phyloP scores from a whole-genome alignment of 352 stramenopile species.

The Phytophthora ohioensis region DNA sequence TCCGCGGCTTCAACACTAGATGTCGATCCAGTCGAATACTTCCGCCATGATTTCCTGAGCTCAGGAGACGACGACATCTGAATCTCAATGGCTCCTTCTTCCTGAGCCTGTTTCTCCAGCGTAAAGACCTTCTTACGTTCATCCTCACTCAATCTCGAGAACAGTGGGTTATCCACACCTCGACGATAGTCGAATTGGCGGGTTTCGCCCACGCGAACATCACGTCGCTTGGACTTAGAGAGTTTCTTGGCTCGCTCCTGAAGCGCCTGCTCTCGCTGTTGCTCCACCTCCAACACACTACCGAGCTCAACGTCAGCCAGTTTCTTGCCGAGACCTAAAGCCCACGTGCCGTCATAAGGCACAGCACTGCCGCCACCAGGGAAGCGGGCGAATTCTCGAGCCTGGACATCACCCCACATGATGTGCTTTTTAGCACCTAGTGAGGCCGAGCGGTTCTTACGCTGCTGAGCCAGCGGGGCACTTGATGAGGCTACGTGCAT shows the following conservation, averaged over 20 bases:
- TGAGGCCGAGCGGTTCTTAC: slow-evolving; percentile 74
- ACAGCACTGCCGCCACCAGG: slow-evolving; percentile 77
- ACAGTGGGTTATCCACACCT: slow-evolving; percentile 82
- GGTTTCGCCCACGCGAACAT: slow-evolving; percentile 73
- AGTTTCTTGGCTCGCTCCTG: slow-evolving; percentile 68
- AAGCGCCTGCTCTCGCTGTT: slow-evolving; percentile 57
- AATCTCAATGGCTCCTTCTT: slow-evolving; percentile 37
- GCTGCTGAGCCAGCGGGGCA: slow-evolving; percentile 23
- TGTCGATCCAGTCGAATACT: slow-evolving; percentile 42
- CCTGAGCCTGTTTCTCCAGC: slow-evolving; percentile 39
- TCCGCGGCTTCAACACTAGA: slow-evolving; percentile 29
- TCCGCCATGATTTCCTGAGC: slow-evolving; percentile 38
- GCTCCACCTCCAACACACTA: slow-evolving; percentile 75
- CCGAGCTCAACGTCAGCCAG: slow-evolving; percentile 74
- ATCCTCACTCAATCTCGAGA: slow-evolving; percentile 69
- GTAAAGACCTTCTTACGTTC: slow-evolving; percentile 79
- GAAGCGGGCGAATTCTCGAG: slow-evolving; percentile 83
- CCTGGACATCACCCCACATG: slow-evolving; percentile 77
- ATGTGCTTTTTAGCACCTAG: slow-evolving; percentile 74
- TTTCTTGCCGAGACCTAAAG: slow-evolving; percentile 70
- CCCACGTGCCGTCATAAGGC: slow-evolving; percentile 86
- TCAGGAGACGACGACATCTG: slow-evolving; percentile 39
- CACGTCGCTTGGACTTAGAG: slow-evolving; percentile 62
- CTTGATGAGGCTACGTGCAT: slow-evolving; percentile 56
- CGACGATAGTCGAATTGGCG: slow-evolving; percentile 85